A percentile compares a stretch with the other conserved stretches of the same genome.
Evolutionary conservation across 1,284 basidiomycete genomes (phyloP).

Genomic region (Schizophyllum amplum): DNA sequence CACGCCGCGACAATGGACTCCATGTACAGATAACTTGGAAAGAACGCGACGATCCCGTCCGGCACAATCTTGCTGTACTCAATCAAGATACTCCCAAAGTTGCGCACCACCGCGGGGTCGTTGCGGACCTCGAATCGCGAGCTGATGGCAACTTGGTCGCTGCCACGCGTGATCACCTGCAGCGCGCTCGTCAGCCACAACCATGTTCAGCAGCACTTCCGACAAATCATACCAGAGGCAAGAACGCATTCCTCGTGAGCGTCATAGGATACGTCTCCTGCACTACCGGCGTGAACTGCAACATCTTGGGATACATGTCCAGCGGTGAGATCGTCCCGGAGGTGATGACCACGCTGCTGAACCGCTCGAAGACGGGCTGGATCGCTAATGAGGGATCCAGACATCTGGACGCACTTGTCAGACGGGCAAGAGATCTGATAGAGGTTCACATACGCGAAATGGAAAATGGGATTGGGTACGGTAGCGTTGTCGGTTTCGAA

Average conservation of each 20-base stretch:
- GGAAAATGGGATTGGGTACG: slow-evolving; percentile 98
- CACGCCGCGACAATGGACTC: slow-evolving; percentile 99
- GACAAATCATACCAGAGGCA: slow-evolving; percentile 60
- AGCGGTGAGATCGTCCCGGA: slow-evolving; percentile 97
- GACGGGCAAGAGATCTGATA: not conserved
- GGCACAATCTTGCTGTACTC: slow-evolving; percentile 98
- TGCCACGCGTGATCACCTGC: slow-evolving; percentile 96
- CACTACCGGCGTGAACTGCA: slow-evolving; percentile 95
- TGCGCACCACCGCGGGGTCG: slow-evolving; percentile 97
- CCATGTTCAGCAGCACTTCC: slow-evolving; percentile 3
- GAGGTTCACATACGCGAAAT: slow-evolving; percentile 72
- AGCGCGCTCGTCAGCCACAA: no score
- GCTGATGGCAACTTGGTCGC: slow-evolving; percentile 97
- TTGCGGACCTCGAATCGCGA: slow-evolving; percentile 99
- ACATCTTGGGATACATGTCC: slow-evolving; percentile 99
- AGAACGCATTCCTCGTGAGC: slow-evolving; percentile 90
- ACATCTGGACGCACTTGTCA: slow-evolving; percentile 47
- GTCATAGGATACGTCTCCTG: slow-evolving; percentile 99
- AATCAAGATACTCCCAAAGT: slow-evolving; percentile 96
- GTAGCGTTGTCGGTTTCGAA: slow-evolving; percentile 99
- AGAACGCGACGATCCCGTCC: slow-evolving; percentile 99
- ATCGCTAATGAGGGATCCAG: slow-evolving; percentile 97
- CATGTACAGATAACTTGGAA: slow-evolving; percentile 99
- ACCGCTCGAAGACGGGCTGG: slow-evolving; percentile 96
- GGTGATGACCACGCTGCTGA: slow-evolving; percentile 97